phyloP scores from a whole-genome alignment of 1,139 yeast species.

The Kurtzmaniella quercitrusa region DNA sequence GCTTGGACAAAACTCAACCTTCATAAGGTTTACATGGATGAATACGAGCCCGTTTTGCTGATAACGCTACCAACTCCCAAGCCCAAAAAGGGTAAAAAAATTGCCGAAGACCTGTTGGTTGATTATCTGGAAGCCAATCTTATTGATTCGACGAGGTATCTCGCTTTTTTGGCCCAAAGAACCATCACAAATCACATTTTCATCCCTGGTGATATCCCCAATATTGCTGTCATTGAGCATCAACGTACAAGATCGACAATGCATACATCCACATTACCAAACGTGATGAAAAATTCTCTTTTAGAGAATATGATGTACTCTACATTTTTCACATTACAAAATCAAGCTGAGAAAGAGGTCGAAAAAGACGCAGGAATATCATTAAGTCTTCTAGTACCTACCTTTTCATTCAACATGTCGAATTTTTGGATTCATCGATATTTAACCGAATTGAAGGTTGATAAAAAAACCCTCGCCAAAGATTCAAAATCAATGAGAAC shows the following conservation, averaged over 20 bases:
- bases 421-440: constrained; percentile 15
- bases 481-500: constrained; percentile 5
- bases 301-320: constrained; percentile 15
- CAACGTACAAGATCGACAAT: constrained; percentile 14
- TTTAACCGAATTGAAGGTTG: constrained; percentile 6
- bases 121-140: constrained; percentile 5
- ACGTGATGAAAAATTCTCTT: constrained; percentile 13
- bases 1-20: constrained; percentile 8
- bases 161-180: constrained; percentile 3
- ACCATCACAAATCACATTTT: constrained; percentile 3
- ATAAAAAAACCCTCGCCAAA: constrained; percentile 5
- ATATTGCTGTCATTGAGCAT: constrained; percentile 11
- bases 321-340: constrained; percentile 9
- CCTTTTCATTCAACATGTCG: constrained; percentile 14
- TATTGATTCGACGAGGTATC: constrained; percentile 7
- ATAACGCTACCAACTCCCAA: background rate
- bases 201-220: constrained; percentile 1
- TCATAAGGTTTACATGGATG: constrained; percentile 3
- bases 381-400: constrained; percentile 10
- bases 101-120: background rate
- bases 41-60: constrained; percentile 2
- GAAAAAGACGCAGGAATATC: constrained; percentile 2
- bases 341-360: background rate
- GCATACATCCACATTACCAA: constrained; percentile 13
- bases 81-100: background rate